Evolutionary conservation across 2,329 filamentous ascomycete species (phyloP), one percentile per base, ranked within the genome.

Genomic region (Venturia nashicola): DNA sequence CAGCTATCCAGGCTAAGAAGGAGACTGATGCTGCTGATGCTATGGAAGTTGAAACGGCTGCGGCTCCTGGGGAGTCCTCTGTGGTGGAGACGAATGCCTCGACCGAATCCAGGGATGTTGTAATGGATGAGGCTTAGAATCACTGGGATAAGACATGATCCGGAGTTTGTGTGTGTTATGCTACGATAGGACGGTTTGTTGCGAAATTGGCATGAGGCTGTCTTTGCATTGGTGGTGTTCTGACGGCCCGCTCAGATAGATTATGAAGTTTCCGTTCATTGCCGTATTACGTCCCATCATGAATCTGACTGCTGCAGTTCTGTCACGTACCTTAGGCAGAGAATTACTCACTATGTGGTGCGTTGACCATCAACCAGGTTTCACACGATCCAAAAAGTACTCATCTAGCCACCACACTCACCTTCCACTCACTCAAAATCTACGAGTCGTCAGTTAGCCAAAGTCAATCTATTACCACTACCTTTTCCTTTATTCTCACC

Each of bases 1-100:
- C 46, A n/a, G 61, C 46, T 32, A 63, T 63, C 18, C 43, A 63
- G 34, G 60, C 42, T 1, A 62, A 62, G 27, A 63, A 63, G 51
- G 61, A 46, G 5, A 57, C 3, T 23, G 46, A 55, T 16, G 51
- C 34, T 27, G 34, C n/a, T 6, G 61, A 40, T 18, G 36, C 44
- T 18, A 44, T 42, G 51, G 46, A 54, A 0, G 48, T 39, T 14
- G 51, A 57, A 14, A 32, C 36, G 9, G 59, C 51, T 36, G 51
- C 18, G 1, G 51, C 11, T 7, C 9, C 27, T 57, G 51, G 32
- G 23, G 14, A 34, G 27, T 27, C 27, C 12, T 34, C 27, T 57
- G 18, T 57, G 51, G 51, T 57, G 14, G 51, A 57, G 16, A 9
- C 51, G 27, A 36, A 57, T 57, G n/a, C 46, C 9, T 6, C 32